Evolutionary conservation across 202 grass and related monocot genomes (phyloP).

Genomic region (Miscanthus sacchariflorus): DNA sequence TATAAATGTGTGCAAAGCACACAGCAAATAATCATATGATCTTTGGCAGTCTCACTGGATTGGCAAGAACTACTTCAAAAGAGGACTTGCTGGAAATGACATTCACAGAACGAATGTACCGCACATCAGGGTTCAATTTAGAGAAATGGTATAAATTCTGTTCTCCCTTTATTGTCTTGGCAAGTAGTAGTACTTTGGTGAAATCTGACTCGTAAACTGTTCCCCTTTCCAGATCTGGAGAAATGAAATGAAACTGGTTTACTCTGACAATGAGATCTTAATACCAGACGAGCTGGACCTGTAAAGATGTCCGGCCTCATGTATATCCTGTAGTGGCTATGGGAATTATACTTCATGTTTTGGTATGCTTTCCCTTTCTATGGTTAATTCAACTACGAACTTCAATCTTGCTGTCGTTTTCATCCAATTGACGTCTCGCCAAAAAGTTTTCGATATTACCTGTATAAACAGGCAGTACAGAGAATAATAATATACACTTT

Average conservation of each 20-base stretch:
- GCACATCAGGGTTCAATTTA: slow-evolving; percentile 91
- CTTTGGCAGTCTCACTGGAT: slow-evolving; percentile 89
- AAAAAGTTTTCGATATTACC: neutral
- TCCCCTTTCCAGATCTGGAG: slow-evolving; percentile 84
- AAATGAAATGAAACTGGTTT: slow-evolving; percentile 92
- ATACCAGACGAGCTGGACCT: slow-evolving; percentile 76
- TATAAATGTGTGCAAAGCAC: slow-evolving; percentile 13
- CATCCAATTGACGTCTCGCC: neutral
- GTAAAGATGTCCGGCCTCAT: slow-evolving; percentile 48
- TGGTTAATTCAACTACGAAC: neutral
- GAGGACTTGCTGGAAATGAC: slow-evolving; percentile 84
- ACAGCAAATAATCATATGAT: slow-evolving; percentile 21
- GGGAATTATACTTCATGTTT: slow-evolving; percentile 34
- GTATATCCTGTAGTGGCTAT: slow-evolving; percentile 25
- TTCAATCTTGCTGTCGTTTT: neutral
- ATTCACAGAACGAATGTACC: slow-evolving; percentile 95
- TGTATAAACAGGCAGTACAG: neutral
- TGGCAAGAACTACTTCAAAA: slow-evolving; percentile 89
- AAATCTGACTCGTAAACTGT: slow-evolving; percentile 21
- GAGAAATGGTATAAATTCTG: slow-evolving; percentile 69
- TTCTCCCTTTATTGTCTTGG: slow-evolving; percentile 11
- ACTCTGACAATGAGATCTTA: slow-evolving; percentile 69
- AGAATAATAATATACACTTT: slow-evolving; percentile 19
- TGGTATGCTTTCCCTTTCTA: slow-evolving; percentile 34
- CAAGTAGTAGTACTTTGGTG: neutral